phyloP scores from a whole-genome alignment of 441 rosid genomes.

The Jatropha podagrica region DNA sequence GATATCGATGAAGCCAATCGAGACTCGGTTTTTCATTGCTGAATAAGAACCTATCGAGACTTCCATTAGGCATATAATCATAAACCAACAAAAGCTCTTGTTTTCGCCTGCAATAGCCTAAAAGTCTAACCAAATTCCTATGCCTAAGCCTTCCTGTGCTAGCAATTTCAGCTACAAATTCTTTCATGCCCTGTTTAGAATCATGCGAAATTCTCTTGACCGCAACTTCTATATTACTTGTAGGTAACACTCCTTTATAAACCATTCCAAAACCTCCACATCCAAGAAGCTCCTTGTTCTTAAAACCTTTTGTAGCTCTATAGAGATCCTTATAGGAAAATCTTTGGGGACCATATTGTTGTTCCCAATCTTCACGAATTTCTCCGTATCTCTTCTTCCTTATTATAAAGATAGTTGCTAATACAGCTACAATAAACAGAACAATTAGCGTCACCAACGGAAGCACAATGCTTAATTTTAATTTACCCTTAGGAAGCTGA shows the following conservation, averaged over 20 bases:
- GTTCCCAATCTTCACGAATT: conserved; percentile 39
- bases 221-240: conserved; percentile 26
- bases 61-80: conserved; percentile 40
- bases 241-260: conserved; percentile 31
- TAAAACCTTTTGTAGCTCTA: conserved; percentile 37
- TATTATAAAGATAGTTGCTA: conserved; percentile 12
- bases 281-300: conserved; percentile 33
- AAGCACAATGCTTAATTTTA: conserved; percentile 10
- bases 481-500: conserved; percentile 17
- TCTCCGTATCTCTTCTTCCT: conserved; percentile 27
- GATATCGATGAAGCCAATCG: conserved; percentile 31
- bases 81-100: conserved; percentile 43
- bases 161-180: conserved; percentile 35
- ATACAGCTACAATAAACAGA: conserved; percentile 4
- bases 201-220: conserved; percentile 36
- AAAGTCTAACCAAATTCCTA: conserved; percentile 37
- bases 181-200: conserved; percentile 33
- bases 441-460: not conserved
- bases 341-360: conserved; percentile 33
- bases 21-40: conserved; percentile 21
- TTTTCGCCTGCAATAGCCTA: conserved; percentile 37
- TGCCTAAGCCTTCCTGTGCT: conserved; percentile 34
- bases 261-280: conserved; percentile 40
- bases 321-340: conserved; percentile 34
- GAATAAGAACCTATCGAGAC: conserved; percentile 38